Evolutionary conservation across 2,329 filamentous ascomycete species (phyloP), one percentile per base, ranked within the genome.

Genomic region (Xylariales sp.): DNA sequence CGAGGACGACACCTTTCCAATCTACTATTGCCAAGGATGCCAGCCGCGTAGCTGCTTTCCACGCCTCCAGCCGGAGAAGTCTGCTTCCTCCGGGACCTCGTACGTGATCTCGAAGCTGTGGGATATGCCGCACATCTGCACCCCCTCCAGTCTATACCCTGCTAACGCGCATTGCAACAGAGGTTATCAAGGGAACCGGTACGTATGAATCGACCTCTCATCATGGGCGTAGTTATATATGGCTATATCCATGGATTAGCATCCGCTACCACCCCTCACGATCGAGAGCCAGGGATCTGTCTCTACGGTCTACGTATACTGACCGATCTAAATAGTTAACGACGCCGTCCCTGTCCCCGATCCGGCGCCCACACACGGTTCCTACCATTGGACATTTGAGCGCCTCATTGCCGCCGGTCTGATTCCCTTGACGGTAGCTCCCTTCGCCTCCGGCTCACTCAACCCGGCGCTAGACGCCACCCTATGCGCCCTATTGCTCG

Each of bases 341-440:
- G 94, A 98, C 78, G 89, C 96, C 64, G 92, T 88, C 39, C 89
- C 88, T 46, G 82, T 97, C 30, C 94, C 94, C 53, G 79, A 87
- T 28, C 83, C 93, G 61, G 89, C 87, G 74, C 90, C 95, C 49
- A 85, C 89, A 64, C 93, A 99, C 83, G 96, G 96, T 75, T 97
- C 92, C 81, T 99, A 98, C 86, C 96, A 99, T 88, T 99, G 96
- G 96, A 93, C 92, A 68, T 97, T 97, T 78, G 96, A 99, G 86
- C 94, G 93, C 78, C 80, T 93, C 64, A 84, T 98, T 75, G 91
- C 93, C 65, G 91, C 89, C 65, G 91, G 89, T 64, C 89, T 99
- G 69, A 84, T 99, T 69, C 97, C 96, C 58, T 85, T 99, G 72
- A 93, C 91, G 71, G 86, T 98, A 73, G 91, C 94, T 46, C 96